These are phyloP conservation scores for Trichoderma asperelloides DNA, from an alignment of 495 filamentous ascomycete genomes.

Conservation along the genomic window DNA sequence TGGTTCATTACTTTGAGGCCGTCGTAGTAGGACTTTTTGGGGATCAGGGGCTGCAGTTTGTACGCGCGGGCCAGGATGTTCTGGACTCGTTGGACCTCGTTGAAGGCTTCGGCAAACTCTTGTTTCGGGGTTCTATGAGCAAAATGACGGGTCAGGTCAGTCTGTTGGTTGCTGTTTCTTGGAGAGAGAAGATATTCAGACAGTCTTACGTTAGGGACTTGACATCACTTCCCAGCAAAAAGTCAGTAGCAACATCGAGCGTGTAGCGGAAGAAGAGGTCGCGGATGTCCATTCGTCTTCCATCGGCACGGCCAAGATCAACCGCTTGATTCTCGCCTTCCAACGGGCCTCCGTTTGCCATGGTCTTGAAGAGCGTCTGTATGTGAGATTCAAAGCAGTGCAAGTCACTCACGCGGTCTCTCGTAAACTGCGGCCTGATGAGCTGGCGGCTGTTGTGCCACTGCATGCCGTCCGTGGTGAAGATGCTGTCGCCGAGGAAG, in stretches of 20 bases:
- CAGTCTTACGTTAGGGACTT: slow-evolving; percentile 48
- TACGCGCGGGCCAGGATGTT: slow-evolving; percentile 49
- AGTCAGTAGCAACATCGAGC: slow-evolving; percentile 76
- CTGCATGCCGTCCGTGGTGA: slow-evolving; percentile 61
- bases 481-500: slow-evolving; percentile 74
- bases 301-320: slow-evolving; percentile 31
- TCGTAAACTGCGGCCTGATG: slow-evolving; percentile 74
- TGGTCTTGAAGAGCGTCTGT: slow-evolving; percentile 48
- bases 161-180: not conserved
- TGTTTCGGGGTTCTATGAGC: slow-evolving; percentile 27
- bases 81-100: slow-evolving; percentile 62
- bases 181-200: not conserved
- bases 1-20: slow-evolving; percentile 60
- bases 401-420: slow-evolving; percentile 71
- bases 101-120: slow-evolving; percentile 65
- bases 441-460: slow-evolving; percentile 72
- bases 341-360: slow-evolving; percentile 48
- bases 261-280: slow-evolving; percentile 74
- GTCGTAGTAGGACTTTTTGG: slow-evolving; percentile 48
- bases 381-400: slow-evolving; percentile 74
- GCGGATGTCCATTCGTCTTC: slow-evolving; percentile 54
- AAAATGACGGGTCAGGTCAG: not conserved
- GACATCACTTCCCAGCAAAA: slow-evolving; percentile 70
- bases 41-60: slow-evolving; percentile 45
- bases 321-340: slow-evolving; percentile 32